Conservation (phyloP, 2,329 filamentous ascomycete genomes). For the Domatiomyces catenatus region DNA sequence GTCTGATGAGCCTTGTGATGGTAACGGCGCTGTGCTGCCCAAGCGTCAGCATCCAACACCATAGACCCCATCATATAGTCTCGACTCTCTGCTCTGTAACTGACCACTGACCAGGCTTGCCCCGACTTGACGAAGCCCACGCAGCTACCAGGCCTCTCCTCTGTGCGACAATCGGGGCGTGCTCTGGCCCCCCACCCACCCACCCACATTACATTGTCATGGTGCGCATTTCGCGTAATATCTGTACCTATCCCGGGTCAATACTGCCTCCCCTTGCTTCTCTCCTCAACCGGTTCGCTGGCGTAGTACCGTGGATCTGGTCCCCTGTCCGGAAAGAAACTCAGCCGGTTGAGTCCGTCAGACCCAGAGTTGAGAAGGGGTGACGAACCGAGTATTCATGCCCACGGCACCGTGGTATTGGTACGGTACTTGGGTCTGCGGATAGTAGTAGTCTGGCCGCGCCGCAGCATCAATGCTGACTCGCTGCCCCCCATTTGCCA, state of each 20-base stretch:
- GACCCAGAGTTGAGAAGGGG: constrained; percentile 16
- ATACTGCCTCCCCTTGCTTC: constrained; percentile 7
- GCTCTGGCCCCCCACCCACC: constrained; percentile 2
- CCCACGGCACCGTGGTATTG: constrained; percentile 9
- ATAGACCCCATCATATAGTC: too few species aligned
- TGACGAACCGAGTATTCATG: constrained; percentile 18
- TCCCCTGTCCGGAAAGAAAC: background rate
- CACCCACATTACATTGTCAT: constrained; percentile 2
- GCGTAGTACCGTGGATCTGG: background rate
- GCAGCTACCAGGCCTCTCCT: background rate
- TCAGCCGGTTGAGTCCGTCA: constrained; percentile 9
- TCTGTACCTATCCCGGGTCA: constrained; percentile 2
- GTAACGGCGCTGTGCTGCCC: too few species aligned
- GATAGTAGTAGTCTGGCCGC: background rate
- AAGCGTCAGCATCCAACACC: too few species aligned
- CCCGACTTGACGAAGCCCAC: too few species aligned
- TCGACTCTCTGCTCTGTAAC: too few species aligned
- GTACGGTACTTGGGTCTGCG: constrained; percentile 10
- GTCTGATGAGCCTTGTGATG: too few species aligned
- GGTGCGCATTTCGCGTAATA: constrained; percentile 7
- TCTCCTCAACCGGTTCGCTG: constrained; percentile 2
- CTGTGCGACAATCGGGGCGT: background rate
- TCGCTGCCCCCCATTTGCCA: background rate
- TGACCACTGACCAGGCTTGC: background rate
- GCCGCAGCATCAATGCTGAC: background rate